Conservation (phyloP, 2,329 filamentous ascomycete genomes). For the Cladobotryum mycophilum region DNA sequence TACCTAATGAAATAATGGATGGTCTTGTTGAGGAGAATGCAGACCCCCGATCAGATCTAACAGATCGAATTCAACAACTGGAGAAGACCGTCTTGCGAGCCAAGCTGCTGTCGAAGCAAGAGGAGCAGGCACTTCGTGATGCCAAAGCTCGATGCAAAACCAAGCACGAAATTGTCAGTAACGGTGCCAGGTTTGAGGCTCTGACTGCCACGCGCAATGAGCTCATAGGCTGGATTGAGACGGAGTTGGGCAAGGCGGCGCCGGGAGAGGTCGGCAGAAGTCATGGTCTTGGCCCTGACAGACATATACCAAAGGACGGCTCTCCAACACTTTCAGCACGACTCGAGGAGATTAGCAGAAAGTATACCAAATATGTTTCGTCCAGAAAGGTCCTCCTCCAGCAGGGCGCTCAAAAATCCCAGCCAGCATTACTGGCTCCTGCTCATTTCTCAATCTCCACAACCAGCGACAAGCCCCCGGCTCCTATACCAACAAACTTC, state of each 20-base stretch:
- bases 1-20: conserved; percentile 48
- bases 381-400: conserved; percentile 43
- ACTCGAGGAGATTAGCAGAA: conserved; percentile 43
- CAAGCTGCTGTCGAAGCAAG: conserved; percentile 49
- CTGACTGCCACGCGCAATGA: conserved; percentile 51
- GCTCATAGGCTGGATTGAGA: conserved; percentile 60
- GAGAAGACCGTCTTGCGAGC: conserved; percentile 54
- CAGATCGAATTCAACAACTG: conserved; percentile 43
- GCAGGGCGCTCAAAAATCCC: conserved; percentile 29
- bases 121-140: conserved; percentile 49
- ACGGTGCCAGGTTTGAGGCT: conserved; percentile 43
- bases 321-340: conserved; percentile 18
- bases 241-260: conserved; percentile 50
- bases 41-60: conserved; percentile 35
- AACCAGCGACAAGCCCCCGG: conserved; percentile 11
- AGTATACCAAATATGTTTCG: conserved; percentile 49
- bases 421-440: conserved; percentile 20
- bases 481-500: conserved; percentile 26
- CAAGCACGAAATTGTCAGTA: conserved; percentile 31
- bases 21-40: conserved; percentile 40
- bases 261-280: conserved; percentile 25
- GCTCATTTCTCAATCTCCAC: conserved; percentile 12
- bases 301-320: background rate
- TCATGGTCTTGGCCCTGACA: background rate
- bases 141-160: conserved; percentile 34